Percentiles rank a stretch among this genome's conserved stretches.
Evolutionary conservation across 164 flowering plant species (phyloP).

Genomic region (Houttuynia cordata): DNA sequence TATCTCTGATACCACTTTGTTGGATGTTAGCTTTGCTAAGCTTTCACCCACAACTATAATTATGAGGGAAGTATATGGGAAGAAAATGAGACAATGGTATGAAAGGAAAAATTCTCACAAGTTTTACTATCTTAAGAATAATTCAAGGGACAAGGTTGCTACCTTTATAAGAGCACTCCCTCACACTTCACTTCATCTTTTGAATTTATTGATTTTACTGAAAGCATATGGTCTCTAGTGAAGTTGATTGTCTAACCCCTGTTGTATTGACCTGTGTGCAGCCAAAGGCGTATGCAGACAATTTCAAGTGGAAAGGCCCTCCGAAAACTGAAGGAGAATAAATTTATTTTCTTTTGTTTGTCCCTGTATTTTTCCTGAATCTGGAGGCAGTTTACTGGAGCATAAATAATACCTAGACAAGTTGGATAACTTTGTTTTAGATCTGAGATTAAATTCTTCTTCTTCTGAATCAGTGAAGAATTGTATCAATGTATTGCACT

Average conservation of each 20-base stretch:
- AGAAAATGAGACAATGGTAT: no score
- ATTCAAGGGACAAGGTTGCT: no score
- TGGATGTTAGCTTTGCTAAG: no score
- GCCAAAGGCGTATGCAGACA: slow-evolving; percentile 26
- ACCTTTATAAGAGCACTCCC: no score
- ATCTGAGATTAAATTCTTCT: background rate
- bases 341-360: slow-evolving; percentile 1
- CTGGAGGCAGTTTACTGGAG: slow-evolving; percentile 1
- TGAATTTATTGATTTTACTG: no score
- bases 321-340: slow-evolving; percentile 14
- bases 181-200: no score
- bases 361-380: background rate
- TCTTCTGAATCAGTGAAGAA: background rate
- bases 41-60: no score
- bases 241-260: background rate
- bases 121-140: no score
- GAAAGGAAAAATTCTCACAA: no score
- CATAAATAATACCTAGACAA: background rate
- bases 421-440: background rate
- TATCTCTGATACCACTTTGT: no score
- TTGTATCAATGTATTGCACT: background rate
- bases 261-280: slow-evolving; percentile 4
- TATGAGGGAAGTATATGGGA: no score
- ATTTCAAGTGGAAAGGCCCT: slow-evolving; percentile 32
- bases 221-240: background rate